Base-by-base conservation (phyloP, 768 basidiomycete genomes). In the Kwoniella mangroviensis region DNA sequence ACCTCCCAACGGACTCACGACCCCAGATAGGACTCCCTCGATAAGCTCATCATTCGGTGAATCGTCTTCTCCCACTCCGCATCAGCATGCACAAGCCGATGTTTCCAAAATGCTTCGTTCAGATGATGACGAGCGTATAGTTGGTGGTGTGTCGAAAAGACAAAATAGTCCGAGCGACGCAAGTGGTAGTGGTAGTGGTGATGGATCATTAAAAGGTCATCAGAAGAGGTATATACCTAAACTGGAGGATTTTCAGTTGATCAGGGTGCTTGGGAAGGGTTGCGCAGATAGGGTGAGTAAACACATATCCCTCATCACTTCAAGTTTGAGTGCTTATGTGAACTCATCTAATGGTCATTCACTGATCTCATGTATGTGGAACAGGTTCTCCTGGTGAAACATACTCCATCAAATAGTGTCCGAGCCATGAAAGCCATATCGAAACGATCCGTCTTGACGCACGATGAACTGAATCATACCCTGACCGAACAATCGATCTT, bases 351-450 rank as follows among this genome's bases (percentile, higher is more conserved):
- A 24, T 12, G 12, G 19, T 55, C 17, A n/a, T 12, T 55, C 40
- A 6, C 12, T 41, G 17, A 22, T 12, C 21, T 41, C 17, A 60
- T 21, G 10, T 42, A 13, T 60, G 41, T 43, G 11, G 12, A n/a
- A 60, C 58, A 84, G 84, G 84, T 85, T 19, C 84, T 98, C 51
- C 88, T 98, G 65, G 96, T 98, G 58, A 88, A 89, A 75, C 90
- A 96, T 77, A 91, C 91, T 84, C 84, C 84, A 22, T 88, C 89
- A 28, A 73, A 87, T 56, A 88, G 90, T 65, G 84, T 97, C 59
- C 95, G 91, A 81, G 96, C 96, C 43, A 88, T 98, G 85, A 99
- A 99, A 85, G 95, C 95, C 5, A 97, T 99, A 84, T 95, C 94
- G 73, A 99, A 98, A 85, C 88, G 94, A 65, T 94, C 96, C 83